Conservation (phyloP, 2,329 filamentous ascomycete species). For the Botrytis squamosa region DNA sequence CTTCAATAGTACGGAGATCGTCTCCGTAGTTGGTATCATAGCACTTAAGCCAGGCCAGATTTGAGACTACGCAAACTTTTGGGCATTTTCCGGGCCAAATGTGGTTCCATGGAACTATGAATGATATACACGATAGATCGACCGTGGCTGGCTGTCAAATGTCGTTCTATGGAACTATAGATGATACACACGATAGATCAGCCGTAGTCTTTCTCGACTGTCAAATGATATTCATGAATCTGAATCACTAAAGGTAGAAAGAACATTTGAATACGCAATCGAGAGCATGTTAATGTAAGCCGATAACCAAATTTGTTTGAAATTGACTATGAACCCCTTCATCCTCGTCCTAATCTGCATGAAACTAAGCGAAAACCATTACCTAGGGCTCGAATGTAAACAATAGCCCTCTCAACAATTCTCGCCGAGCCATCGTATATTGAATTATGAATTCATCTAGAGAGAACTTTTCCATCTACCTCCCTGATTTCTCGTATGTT, state of each 20-base stretch:
- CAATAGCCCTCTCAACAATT: not conserved
- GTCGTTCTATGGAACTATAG: not conserved
- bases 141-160: not conserved
- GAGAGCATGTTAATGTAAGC: not conserved
- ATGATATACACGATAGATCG: not conserved
- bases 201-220: not conserved
- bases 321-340: constrained; percentile 4
- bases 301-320: not conserved
- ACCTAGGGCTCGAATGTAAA: not conserved
- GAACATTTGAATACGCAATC: constrained; percentile 3
- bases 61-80: not conserved
- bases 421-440: not conserved
- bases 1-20: constrained; percentile 9
- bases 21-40: not conserved
- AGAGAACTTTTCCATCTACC: not conserved
- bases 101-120: not conserved
- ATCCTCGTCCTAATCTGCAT: constrained; percentile 1
- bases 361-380: constrained; percentile 11
- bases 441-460: not conserved
- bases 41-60: not conserved
- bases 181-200: constrained; percentile 1
- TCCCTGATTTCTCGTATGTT: not conserved
- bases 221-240: constrained; percentile 12
- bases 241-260: not conserved
- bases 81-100: not conserved